phyloP scores from a whole-genome alignment of 2,329 filamentous ascomycete species.

The Aspergillus jensenii region DNA sequence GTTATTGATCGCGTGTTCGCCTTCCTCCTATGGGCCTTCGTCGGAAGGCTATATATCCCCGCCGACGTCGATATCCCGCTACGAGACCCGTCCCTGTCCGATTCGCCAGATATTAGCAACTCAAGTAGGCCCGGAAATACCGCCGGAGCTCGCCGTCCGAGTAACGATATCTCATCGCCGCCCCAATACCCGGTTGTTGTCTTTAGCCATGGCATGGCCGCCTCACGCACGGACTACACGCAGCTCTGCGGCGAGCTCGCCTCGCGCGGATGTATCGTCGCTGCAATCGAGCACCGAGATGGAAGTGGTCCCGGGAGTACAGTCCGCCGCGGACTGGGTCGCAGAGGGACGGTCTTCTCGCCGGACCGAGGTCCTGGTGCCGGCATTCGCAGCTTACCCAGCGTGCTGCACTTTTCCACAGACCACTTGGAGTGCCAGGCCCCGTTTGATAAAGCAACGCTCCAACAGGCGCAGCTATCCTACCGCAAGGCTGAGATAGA shows the following conservation, averaged over 20 bases:
- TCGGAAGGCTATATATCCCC: not conserved
- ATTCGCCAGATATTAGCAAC: too few species aligned
- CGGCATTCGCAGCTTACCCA: not conserved
- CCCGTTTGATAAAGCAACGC: not conserved
- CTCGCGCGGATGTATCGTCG: not conserved
- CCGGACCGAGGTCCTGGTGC: not conserved
- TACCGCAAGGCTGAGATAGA: not conserved
- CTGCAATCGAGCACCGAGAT: not conserved
- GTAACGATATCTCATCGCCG: too few species aligned
- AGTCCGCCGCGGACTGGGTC: not conserved
- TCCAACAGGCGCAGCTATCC: not conserved
- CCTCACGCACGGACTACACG: not conserved
- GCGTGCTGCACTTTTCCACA: not conserved
- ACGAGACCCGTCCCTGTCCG: not conserved
- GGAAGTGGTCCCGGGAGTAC: not conserved
- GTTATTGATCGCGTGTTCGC: not conserved
- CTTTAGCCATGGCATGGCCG: not conserved
- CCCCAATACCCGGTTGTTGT: not conserved
- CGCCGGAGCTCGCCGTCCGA: too few species aligned
- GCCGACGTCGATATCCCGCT: not conserved
- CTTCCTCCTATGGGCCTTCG: not conserved
- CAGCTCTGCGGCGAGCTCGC: constrained; percentile 1
- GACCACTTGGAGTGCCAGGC: not conserved
- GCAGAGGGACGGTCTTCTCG: not conserved
- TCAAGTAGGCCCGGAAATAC: too few species aligned